Evolutionary conservation across 1,284 basidiomycete species (phyloP).

Genomic region (Pseudozyma flocculosa): DNA sequence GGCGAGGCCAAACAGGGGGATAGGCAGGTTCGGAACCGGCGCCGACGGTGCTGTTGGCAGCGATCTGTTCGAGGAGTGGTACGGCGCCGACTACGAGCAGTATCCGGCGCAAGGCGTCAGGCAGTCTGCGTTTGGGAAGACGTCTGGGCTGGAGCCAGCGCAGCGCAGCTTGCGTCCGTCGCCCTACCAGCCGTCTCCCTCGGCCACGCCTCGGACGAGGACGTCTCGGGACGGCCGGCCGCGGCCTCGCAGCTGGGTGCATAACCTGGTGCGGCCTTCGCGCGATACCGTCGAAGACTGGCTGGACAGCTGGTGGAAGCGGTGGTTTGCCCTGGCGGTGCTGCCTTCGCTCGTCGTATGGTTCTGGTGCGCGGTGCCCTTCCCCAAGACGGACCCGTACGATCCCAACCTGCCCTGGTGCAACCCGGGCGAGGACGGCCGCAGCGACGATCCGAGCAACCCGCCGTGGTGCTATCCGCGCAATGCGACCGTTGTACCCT

Average conservation of each 20-base stretch:
- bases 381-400: constrained; percentile 62
- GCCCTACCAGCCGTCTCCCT: background rate
- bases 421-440: constrained; percentile 27
- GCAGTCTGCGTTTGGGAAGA: no score
- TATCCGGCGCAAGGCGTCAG: no score
- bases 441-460: constrained; percentile 23
- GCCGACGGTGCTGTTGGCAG: background rate
- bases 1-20: no score
- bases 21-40: background rate
- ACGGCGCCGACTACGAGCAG: background rate
- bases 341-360: constrained; percentile 63
- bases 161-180: background rate
- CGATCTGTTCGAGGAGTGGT: background rate
- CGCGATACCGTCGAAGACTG: constrained; percentile 60
- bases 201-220: background rate
- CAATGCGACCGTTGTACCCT: constrained; percentile 1
- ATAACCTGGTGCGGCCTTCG: constrained; percentile 59
- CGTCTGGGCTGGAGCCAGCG: no score
- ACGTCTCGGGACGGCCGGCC: background rate
- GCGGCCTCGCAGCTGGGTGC: constrained; percentile 22
- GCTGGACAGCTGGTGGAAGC: constrained; percentile 62
- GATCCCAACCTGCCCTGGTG: constrained; percentile 43
- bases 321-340: constrained; percentile 62
- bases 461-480: constrained; percentile 34
- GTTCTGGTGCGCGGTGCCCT: constrained; percentile 64